A percentile compares a stretch with the other conserved stretches of the same genome.
phyloP scores from a whole-genome alignment of 495 filamentous ascomycete genomes.

The Cetradonia linearis region DNA sequence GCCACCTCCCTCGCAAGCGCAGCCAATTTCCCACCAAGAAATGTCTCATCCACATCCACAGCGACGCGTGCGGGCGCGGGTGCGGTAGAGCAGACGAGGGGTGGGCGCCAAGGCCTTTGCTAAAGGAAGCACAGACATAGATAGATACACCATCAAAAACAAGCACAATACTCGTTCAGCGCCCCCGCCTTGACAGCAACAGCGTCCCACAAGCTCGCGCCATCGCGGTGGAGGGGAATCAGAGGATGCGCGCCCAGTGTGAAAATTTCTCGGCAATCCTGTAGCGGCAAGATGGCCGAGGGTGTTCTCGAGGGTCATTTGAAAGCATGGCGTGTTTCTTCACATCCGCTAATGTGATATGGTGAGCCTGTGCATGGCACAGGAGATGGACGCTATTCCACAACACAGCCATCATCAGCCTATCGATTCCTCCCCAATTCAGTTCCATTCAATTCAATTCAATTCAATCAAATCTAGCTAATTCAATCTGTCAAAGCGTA shows the following conservation, averaged over 20 bases:
- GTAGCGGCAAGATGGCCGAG: slow-evolving; percentile 66
- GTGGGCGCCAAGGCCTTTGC: slow-evolving; percentile 82
- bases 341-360: slow-evolving; percentile 71
- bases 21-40: slow-evolving; percentile 48
- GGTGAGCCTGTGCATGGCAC: slow-evolving; percentile 49
- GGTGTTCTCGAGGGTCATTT: slow-evolving; percentile 64
- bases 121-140: too few relatives aligned
- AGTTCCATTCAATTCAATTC: too few relatives aligned
- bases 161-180: slow-evolving; percentile 55
- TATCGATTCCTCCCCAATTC: slow-evolving; percentile 33
- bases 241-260: slow-evolving; percentile 48
- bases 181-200: slow-evolving; percentile 43
- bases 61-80: slow-evolving; percentile 39
- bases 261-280: slow-evolving; percentile 55
- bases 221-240: slow-evolving; percentile 73
- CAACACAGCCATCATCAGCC: too few relatives aligned
- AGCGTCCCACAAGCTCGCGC: slow-evolving; percentile 76
- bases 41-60: slow-evolving; percentile 48
- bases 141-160: slow-evolving; percentile 74
- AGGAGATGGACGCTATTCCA: slow-evolving; percentile 31
- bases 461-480: too few relatives aligned
- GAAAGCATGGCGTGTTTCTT: slow-evolving; percentile 38
- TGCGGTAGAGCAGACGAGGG: slow-evolving; percentile 67
- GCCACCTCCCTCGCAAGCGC: slow-evolving; percentile 53
- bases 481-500: too few relatives aligned